Evolutionary conservation across 208 protist species (phyloP).

Genomic region (Leishmania amazonensis): DNA sequence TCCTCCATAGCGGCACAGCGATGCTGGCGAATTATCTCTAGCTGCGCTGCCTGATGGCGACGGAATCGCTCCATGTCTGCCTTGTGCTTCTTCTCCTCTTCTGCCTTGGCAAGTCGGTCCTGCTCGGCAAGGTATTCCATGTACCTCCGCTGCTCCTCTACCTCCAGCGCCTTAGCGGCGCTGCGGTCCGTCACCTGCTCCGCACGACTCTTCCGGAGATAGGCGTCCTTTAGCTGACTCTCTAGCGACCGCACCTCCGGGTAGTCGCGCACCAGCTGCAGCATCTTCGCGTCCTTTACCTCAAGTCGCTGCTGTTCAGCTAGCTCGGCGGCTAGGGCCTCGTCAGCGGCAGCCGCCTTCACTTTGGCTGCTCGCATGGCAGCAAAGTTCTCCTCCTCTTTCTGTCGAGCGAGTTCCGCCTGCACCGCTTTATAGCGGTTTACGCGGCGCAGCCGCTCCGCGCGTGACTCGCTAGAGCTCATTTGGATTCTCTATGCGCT

Average conservation of each 20-base stretch:
- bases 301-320: slow-evolving; percentile 76
- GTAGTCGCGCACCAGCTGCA: slow-evolving; percentile 78
- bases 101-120: slow-evolving; percentile 40
- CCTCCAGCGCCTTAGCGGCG: slow-evolving; percentile 38
- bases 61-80: slow-evolving; percentile 71
- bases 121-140: slow-evolving; percentile 60
- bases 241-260: slow-evolving; percentile 85
- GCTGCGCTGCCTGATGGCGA: slow-evolving; percentile 75
- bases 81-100: slow-evolving; percentile 59
- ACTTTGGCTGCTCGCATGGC: slow-evolving; percentile 48
- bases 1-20: slow-evolving; percentile 53
- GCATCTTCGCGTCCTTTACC: slow-evolving; percentile 86
- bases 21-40: slow-evolving; percentile 79
- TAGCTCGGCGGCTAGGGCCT: slow-evolving; percentile 78
- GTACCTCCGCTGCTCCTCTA: slow-evolving; percentile 68
- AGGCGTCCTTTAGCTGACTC: slow-evolving; percentile 70
- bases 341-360: slow-evolving; percentile 60
- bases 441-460: slow-evolving; percentile 81
- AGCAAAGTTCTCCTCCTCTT: slow-evolving; percentile 75
- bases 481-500: slow-evolving; percentile 6
- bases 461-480: slow-evolving; percentile 50
- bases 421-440: slow-evolving; percentile 89
- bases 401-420: slow-evolving; percentile 74
- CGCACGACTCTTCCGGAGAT: slow-evolving; percentile 73
- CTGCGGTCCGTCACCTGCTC: slow-evolving; percentile 72